phyloP scores from a whole-genome alignment of 345 rosid genomes.

The Salix purpurea region DNA sequence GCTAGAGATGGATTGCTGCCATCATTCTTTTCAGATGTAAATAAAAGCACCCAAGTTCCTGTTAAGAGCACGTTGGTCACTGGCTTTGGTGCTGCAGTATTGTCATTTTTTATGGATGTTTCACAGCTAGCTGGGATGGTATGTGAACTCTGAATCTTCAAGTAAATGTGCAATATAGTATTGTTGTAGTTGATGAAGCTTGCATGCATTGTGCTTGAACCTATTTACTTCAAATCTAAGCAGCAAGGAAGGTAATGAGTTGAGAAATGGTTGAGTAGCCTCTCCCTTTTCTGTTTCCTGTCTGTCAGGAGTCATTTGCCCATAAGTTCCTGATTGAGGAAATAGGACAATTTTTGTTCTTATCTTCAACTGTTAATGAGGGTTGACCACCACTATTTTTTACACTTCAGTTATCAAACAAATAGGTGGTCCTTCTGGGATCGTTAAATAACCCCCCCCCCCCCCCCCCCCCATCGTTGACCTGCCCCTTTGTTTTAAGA shows the following conservation, averaged over 20 bases:
- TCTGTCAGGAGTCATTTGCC: not conserved
- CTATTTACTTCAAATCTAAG: not conserved
- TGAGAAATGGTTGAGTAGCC: not conserved
- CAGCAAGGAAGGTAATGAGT: not conserved
- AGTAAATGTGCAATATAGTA: not conserved
- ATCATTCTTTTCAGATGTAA: conserved; percentile 71
- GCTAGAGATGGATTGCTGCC: conserved; percentile 93
- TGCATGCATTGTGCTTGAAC: not conserved
- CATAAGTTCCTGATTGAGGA: not conserved
- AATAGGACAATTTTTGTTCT: not conserved
- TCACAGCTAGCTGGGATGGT: conserved; percentile 91
- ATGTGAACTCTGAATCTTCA: conserved; percentile 15
- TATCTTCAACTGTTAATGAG: not conserved
- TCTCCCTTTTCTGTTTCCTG: not conserved
- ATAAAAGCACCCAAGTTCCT: conserved; percentile 65
- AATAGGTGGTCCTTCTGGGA: not conserved
- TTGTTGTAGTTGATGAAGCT: not conserved
- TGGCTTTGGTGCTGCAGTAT: conserved; percentile 61
- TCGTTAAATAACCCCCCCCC: too few relatives aligned
- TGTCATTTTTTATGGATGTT: conserved; percentile 81
- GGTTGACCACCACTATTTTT: not conserved
- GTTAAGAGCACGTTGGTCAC: conserved; percentile 69
- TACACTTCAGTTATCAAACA: not conserved
- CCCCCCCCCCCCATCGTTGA: not conserved
- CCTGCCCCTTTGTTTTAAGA: not conserved